Percentiles rank a stretch among this genome's conserved stretches.
Evolutionary conservation across 1,139 yeast species (phyloP).

Genomic region (Nakaseomyces nivariensis): DNA sequence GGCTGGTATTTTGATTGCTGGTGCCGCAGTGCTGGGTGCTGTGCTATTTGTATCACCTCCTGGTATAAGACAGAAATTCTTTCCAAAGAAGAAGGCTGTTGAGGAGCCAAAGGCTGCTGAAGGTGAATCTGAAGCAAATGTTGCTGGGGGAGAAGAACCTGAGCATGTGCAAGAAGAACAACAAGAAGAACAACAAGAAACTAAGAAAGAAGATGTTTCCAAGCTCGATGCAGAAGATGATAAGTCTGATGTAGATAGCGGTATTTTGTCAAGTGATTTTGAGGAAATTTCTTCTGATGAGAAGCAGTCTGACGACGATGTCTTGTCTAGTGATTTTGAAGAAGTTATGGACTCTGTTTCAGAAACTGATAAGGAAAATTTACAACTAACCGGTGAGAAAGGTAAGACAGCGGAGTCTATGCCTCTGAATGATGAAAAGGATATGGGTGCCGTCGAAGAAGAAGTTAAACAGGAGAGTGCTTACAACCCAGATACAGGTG

Average conservation of each 20-base stretch:
- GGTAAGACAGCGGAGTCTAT: conserved; percentile 4
- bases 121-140: neutral
- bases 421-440: conserved; percentile 3
- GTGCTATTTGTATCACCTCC: neutral
- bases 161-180: neutral
- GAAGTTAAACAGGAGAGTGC: conserved; percentile 48
- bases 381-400: neutral
- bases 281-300: neutral
- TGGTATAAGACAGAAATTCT: neutral
- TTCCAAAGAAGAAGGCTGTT: neutral
- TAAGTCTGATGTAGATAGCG: neutral
- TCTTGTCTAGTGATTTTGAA: conserved; percentile 1
- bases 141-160: neutral
- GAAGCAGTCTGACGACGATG: conserved; percentile 1
- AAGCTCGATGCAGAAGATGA: neutral
- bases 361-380: neutral
- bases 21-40: neutral
- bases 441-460: conserved; percentile 10
- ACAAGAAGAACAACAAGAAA: no score
- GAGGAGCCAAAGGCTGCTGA: conserved; percentile 1
- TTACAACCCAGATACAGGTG: conserved; percentile 94
- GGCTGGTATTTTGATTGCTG: conserved; percentile 3
- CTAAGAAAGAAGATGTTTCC: neutral
- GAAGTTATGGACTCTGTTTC: conserved; percentile 1
- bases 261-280: neutral